These are phyloP conservation scores for Cladophialophora yegresii DNA, from an alignment of 2,329 filamentous ascomycete species.

Conservation along the genomic window DNA sequence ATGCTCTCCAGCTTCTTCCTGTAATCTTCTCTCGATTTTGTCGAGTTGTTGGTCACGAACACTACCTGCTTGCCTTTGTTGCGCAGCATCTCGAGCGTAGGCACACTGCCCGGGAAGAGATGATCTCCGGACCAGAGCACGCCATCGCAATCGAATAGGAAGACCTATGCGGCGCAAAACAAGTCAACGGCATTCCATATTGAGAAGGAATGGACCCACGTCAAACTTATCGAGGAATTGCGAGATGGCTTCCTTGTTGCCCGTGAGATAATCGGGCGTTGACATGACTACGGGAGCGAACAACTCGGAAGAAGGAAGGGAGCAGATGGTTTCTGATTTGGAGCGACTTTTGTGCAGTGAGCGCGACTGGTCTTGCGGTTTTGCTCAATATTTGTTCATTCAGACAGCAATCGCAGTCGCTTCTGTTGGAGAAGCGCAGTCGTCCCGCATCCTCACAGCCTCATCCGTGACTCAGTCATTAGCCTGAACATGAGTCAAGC, in stretches of 20 bases:
- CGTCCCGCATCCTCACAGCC: background rate
- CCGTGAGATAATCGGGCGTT: slow-evolving; percentile 66
- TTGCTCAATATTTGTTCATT: background rate
- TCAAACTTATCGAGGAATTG: slow-evolving; percentile 90
- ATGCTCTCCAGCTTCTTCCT: slow-evolving; percentile 83
- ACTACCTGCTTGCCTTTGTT: slow-evolving; percentile 85
- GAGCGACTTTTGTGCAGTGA: background rate
- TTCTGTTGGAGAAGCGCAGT: background rate
- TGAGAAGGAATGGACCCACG: slow-evolving; percentile 52
- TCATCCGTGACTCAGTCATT: background rate
- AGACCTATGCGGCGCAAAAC: slow-evolving; percentile 60
- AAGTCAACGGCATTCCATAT: slow-evolving; percentile 17
- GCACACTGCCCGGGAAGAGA: slow-evolving; percentile 78
- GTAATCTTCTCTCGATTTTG: slow-evolving; percentile 90
- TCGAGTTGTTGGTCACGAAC: slow-evolving; percentile 99
- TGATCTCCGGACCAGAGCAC: slow-evolving; percentile 96
- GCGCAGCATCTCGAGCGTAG: slow-evolving; percentile 80
- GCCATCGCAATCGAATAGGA: slow-evolving; percentile 96
- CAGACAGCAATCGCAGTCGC: background rate
- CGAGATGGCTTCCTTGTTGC: slow-evolving; percentile 73
- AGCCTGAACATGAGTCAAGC: background rate
- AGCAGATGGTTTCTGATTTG: background rate
- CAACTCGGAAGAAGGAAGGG: background rate
- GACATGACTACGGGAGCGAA: slow-evolving; percentile 30
- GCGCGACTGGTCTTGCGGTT: background rate